A percentile compares a stretch with the other conserved stretches of the same genome.
phyloP scores from a whole-genome alignment of 495 filamentous ascomycete species.

The Lepidopterella palustris region DNA sequence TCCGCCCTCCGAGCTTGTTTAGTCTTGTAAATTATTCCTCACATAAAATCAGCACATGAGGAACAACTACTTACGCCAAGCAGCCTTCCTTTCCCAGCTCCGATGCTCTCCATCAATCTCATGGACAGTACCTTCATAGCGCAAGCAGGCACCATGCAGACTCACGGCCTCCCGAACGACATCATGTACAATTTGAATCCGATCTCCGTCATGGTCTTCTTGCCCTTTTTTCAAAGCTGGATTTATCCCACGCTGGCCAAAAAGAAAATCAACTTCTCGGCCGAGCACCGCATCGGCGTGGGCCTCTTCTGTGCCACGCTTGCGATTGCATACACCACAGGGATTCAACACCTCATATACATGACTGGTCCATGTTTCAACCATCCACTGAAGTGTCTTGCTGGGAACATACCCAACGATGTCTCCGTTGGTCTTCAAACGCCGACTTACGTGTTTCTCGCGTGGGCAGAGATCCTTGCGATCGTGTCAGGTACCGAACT shows the following conservation, averaged over 20 bases:
- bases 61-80: no score
- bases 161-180: constrained; percentile 62
- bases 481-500: constrained; percentile 23
- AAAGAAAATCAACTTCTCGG: background rate
- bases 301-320: background rate
- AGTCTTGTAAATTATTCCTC: background rate
- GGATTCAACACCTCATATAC: constrained; percentile 4
- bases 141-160: constrained; percentile 46
- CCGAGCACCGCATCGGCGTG: background rate
- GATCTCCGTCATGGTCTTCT: background rate
- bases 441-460: constrained; percentile 15
- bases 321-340: background rate
- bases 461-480: constrained; percentile 22
- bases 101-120: background rate
- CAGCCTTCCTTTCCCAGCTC: background rate
- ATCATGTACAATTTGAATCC: constrained; percentile 67
- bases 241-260: background rate
- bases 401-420: background rate
- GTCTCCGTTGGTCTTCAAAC: constrained; percentile 21
- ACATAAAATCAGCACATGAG: background rate
- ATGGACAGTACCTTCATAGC: background rate
- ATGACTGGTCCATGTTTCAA: constrained; percentile 7
- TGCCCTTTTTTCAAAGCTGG: background rate
- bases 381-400: background rate
- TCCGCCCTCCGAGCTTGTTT: no score